Conservation (phyloP, 78 protist species). For the Dictyostelium purpureum region DNA sequence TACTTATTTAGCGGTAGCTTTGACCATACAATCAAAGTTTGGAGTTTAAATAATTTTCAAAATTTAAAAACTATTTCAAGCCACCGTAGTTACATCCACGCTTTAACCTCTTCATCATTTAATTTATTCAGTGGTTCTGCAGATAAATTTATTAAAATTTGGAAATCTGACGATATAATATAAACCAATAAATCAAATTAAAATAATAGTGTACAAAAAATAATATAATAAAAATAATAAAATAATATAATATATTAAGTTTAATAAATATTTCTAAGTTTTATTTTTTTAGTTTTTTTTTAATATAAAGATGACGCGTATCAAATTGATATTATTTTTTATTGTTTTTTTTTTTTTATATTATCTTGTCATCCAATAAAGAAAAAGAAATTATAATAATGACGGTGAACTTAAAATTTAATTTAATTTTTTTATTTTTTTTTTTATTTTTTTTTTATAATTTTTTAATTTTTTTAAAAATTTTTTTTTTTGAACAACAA, state of each 20-base stretch:
- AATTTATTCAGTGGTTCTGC: slow-evolving; percentile 73
- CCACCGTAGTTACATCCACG: slow-evolving; percentile 68
- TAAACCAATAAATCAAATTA: background rate
- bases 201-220: background rate
- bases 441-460: background rate
- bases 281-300: too few species aligned
- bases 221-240: background rate
- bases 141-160: slow-evolving; percentile 22
- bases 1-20: slow-evolving; percentile 73
- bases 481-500: background rate
- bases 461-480: background rate
- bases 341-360: too few species aligned
- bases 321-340: too few species aligned
- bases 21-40: slow-evolving; percentile 71
- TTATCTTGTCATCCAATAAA: background rate
- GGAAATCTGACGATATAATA: background rate
- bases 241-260: too few species aligned
- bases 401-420: background rate
- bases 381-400: background rate
- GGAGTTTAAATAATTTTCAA: slow-evolving; percentile 58
- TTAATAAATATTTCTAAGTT: too few species aligned
- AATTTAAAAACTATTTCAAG: slow-evolving; percentile 9
- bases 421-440: background rate
- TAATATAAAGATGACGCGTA: too few species aligned
- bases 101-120: slow-evolving; percentile 28